phyloP scores from a whole-genome alignment of 2,329 filamentous ascomycete species.

The Corniculantispora saksenae region DNA sequence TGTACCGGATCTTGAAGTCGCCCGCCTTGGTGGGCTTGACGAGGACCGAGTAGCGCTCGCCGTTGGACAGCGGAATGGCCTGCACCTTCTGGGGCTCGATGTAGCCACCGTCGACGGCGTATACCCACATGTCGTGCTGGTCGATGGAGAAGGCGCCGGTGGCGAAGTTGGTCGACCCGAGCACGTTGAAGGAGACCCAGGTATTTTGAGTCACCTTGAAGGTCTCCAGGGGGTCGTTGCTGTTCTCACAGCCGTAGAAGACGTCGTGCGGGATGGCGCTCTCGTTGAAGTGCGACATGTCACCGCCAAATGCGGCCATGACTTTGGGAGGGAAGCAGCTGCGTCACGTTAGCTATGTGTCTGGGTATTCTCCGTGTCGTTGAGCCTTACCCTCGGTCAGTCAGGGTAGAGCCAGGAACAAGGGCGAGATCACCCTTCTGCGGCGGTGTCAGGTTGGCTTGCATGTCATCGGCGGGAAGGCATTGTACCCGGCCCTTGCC shows the following conservation, averaged over 20 bases:
- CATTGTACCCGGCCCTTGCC: constrained; percentile 60
- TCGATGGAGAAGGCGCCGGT: constrained; percentile 51
- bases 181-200: constrained; percentile 58
- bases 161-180: constrained; percentile 51
- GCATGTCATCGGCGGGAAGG: constrained; percentile 45
- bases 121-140: constrained; percentile 54
- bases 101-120: constrained; percentile 56
- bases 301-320: constrained; percentile 36
- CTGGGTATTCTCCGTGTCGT: fast-evolving
- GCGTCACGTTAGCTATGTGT: neutral
- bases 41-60: constrained; percentile 55
- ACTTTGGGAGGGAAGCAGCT: constrained; percentile 43
- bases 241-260: constrained; percentile 49
- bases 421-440: constrained; percentile 34
- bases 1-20: constrained; percentile 56
- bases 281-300: constrained; percentile 29
- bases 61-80: constrained; percentile 49
- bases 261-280: constrained; percentile 43
- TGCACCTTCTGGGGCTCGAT: constrained; percentile 54
- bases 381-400: constrained; percentile 41
- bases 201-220: constrained; percentile 41
- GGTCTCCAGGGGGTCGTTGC: constrained; percentile 44
- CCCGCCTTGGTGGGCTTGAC: constrained; percentile 47
- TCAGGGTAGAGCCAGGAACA: constrained; percentile 35
- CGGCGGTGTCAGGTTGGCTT: constrained; percentile 34